These are phyloP conservation scores for Chaetomiaceae sp. DNA, from an alignment of 2,329 filamentous ascomycete genomes.

Conservation along the genomic window DNA sequence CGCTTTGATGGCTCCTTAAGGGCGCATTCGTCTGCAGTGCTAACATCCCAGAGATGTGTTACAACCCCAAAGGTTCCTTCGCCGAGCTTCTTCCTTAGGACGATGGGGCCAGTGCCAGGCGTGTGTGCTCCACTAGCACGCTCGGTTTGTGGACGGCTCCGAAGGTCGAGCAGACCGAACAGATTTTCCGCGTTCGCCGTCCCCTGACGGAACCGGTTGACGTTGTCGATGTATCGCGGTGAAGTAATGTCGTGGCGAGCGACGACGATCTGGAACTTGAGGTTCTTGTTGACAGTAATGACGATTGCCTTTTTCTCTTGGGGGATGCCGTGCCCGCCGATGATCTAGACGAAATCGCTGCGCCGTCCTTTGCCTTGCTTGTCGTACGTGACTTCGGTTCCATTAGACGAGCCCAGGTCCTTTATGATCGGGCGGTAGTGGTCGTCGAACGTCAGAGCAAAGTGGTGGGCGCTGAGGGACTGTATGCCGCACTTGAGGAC, in stretches of 20 bases:
- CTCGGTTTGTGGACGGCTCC: not conserved
- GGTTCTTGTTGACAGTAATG: not conserved
- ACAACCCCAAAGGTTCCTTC: conserved; percentile 3
- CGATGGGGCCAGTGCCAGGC: not conserved
- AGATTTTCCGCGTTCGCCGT: conserved; percentile 1
- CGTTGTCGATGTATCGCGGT: not conserved
- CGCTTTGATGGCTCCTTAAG: not conserved
- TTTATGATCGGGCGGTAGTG: not conserved
- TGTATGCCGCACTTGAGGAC: not conserved
- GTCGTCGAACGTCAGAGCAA: not conserved
- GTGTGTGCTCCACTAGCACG: not conserved
- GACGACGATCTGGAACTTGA: not conserved
- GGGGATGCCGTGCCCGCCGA: not conserved
- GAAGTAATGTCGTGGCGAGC: not conserved
- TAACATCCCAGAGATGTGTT: conserved; percentile 1
- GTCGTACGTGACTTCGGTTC: not conserved
- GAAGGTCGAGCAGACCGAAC: not conserved
- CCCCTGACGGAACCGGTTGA: conserved; percentile 1
- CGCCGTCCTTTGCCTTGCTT: not conserved
- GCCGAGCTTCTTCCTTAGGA: conserved; percentile 1
- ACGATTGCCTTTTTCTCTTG: not conserved
- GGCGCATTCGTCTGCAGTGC: conserved; percentile 3
- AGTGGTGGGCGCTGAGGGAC: not conserved
- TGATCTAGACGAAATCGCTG: not conserved
- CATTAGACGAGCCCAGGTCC: not conserved